Evolutionary conservation across 495 filamentous ascomycete species (phyloP), one percentile per base, ranked within the genome.

Genomic region (Hypoxylon fragiforme): DNA sequence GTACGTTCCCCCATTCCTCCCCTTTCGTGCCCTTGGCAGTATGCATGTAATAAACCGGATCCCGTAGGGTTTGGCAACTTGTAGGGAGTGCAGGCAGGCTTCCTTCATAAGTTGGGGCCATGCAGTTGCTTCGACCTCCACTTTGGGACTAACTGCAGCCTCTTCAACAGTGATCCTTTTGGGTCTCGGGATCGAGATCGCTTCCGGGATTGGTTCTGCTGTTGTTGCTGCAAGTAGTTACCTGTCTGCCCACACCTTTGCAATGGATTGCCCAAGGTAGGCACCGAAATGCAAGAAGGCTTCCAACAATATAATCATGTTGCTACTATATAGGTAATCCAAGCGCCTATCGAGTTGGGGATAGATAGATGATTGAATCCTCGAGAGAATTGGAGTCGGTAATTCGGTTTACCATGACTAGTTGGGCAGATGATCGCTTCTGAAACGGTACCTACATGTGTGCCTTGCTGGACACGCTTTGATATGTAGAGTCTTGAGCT

Each of bases 111-210:
- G n/a, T n/a, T 14, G 39, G 19, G 46, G 39, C 42, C 46, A 52
- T 40, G 50, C 45, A 46, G 44, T 9, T 21, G 30, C 7, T 28
- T n/a, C n/a, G n/a, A n/a, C n/a, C n/a, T n/a, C 51, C 24, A 7
- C 32, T 44, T 51, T 41, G 20, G 46, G 50, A 44, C 41, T 36
- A 43, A 32, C 24, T 26, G 12, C 20, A 50, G 12, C 22, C 16
- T 32, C 35, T 15, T 9, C 28, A 31, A 37, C 50, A 42, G 54
- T 50, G 42, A 55, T 61, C 57, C 57, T 61, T n/a, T 56, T 50
- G 45, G 18, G 21, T 47, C 24, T 47, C 45, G 35, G 41, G 32
- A 45, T 34, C 51, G 42, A 55, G 44, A 55, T 41, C 26, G 18
- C 36, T 26, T 21, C 50, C 16, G 42, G 15, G 16, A 21, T 20